Evolutionary conservation across 176 grass and related monocot species (phyloP).

Genomic region (Carex scoparia): DNA sequence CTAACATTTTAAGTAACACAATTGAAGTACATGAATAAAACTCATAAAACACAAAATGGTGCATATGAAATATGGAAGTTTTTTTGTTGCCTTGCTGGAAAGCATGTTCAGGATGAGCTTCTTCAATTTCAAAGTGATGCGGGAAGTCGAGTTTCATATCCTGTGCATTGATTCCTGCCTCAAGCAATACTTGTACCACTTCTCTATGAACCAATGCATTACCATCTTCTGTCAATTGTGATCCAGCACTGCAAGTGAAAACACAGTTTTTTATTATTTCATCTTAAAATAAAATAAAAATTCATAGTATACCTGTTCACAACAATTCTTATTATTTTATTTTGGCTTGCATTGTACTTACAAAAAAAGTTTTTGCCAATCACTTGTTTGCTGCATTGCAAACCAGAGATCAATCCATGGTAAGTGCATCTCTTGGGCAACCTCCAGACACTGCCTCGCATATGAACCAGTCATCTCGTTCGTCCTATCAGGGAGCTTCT

Average conservation of each 20-base stretch:
- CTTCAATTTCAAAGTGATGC: slow-evolving; percentile 62
- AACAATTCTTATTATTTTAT: neutral
- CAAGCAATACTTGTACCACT: slow-evolving; percentile 41
- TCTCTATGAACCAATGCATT: slow-evolving; percentile 62
- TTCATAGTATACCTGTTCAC: neutral
- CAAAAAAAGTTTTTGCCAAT: slow-evolving; percentile 69
- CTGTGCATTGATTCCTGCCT: slow-evolving; percentile 46
- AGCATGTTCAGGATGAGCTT: slow-evolving; percentile 41
- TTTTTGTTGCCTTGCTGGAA: slow-evolving; percentile 39
- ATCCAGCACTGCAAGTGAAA: slow-evolving; percentile 43
- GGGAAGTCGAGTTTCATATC: slow-evolving; percentile 67
- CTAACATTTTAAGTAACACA: neutral
- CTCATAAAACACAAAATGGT: slow-evolving; percentile 2
- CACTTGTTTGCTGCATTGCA: slow-evolving; percentile 58
- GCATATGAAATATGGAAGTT: slow-evolving; percentile 2
- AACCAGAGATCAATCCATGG: slow-evolving; percentile 73
- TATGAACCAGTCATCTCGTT: slow-evolving; percentile 81
- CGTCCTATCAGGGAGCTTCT: slow-evolving; percentile 64
- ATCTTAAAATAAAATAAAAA: neutral
- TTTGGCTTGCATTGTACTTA: neutral
- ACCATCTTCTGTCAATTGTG: slow-evolving; percentile 72
- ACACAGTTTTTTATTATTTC: neutral
- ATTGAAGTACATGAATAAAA: neutral
- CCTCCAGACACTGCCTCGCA: slow-evolving; percentile 56
- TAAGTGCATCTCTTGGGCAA: slow-evolving; percentile 65